Base-by-base conservation (phyloP, 306 rosid genomes). In the Begonia fuchsioides region DNA sequence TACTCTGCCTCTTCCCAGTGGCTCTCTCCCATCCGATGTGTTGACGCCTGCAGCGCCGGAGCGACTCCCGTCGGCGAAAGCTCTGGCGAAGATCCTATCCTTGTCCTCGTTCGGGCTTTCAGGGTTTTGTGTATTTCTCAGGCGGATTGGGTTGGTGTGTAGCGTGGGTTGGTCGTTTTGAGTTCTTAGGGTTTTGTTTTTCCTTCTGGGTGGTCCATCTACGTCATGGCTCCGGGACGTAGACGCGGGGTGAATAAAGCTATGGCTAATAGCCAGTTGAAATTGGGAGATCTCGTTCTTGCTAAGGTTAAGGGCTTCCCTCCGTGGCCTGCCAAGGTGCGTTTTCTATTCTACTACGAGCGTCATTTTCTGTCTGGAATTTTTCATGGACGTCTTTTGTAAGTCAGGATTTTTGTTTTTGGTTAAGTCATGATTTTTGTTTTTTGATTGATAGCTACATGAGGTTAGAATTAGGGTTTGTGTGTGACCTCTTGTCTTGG, bases 281-380 rank as follows among this genome's bases (percentile, higher is more conserved):
- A 80, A 47, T 66, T 82, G 39, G 98, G 98, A 62, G 96, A 86
- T 92, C 98, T 92, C 32, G 98, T 92, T 6, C 98, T 92, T 15
- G 98, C 98, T 35, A 92, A 92, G 87, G 96, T 92, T 69, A 92
- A 92, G 86, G 98, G 98, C 45, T 82, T 77, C 71, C 98, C 96
- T 9, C 67, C 78, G 51, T 92, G 96, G 98, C 98, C 98, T 39
- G 98, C 96, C 45, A 82, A 92, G 98, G 98, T 92, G 15, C 17
- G 49, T 8, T 55, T 39, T 55, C 62, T 14, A 63, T 48, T 65
- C 1, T 44, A 18, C 44, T 56, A 9, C 62, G 32, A 5, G 14
- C 43, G 17, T 13, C 18, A 12, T 35, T 2, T 41, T 41, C 45
- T 16, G 44, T n/a, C 17, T 47, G 11, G n/a, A 45, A 39, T 38